A percentile compares a stretch with the other conserved stretches of the same genome.
phyloP scores from a whole-genome alignment of 2,329 filamentous ascomycete species.

The Botrytis pseudocinerea region DNA sequence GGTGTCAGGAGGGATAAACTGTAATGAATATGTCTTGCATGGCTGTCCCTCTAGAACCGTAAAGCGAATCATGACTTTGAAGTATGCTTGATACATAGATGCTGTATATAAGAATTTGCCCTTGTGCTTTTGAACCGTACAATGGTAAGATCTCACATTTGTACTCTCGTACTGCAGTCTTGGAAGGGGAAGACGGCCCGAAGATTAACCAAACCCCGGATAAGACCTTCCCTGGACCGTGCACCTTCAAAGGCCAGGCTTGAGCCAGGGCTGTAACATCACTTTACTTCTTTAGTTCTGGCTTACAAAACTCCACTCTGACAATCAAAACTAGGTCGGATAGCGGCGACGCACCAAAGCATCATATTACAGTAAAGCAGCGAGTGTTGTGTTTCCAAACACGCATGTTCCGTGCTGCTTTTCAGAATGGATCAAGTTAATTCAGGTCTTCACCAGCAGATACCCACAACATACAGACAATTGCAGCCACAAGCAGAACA shows the following conservation, averaged over 20 bases:
- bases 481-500: constrained; percentile 41
- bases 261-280: constrained; percentile 1
- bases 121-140: background rate
- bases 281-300: constrained; percentile 14
- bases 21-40: background rate
- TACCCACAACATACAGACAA: constrained; percentile 36
- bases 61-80: background rate
- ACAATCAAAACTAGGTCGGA: constrained; percentile 4
- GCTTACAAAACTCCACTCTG: constrained; percentile 17
- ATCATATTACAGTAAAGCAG: constrained; percentile 39
- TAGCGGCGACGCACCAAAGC: constrained; percentile 18
- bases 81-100: background rate
- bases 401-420: constrained; percentile 33
- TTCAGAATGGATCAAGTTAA: constrained; percentile 37
- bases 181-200: background rate
- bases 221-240: background rate
- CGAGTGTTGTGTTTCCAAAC: constrained; percentile 28
- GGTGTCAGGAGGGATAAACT: background rate
- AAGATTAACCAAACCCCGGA: background rate
- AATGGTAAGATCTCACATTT: background rate
- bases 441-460: constrained; percentile 39
- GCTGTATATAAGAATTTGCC: background rate
- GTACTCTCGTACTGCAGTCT: background rate
- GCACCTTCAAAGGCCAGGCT: background rate
- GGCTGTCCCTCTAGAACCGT: background rate